Percentiles rank a stretch among this genome's conserved stretches.
Conservation (phyloP, 2,329 filamentous ascomycete genomes). For the Aspergillus nomiae region DNA sequence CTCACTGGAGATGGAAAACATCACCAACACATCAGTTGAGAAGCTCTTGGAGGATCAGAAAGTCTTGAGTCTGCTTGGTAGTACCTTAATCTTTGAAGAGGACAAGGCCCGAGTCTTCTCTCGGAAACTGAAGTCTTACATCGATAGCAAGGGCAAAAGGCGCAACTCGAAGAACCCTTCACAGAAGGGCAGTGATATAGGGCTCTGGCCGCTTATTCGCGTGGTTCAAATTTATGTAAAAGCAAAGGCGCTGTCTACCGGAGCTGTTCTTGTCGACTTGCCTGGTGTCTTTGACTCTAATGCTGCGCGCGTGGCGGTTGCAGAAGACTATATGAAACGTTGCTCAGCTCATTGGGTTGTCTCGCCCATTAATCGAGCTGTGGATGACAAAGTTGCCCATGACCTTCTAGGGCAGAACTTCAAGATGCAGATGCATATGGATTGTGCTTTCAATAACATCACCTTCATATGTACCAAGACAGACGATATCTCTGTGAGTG, state of each 20-base stretch:
- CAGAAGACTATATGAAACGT: constrained; percentile 13
- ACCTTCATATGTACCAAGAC: constrained; percentile 67
- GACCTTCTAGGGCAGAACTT: constrained; percentile 59
- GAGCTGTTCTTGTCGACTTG: constrained; percentile 13
- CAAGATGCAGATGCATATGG: constrained; percentile 61
- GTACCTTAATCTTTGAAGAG: constrained; percentile 43
- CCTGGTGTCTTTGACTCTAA: constrained; percentile 18
- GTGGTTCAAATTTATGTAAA: constrained; percentile 15
- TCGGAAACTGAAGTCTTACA: constrained; percentile 49
- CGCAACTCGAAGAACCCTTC: constrained; percentile 48
- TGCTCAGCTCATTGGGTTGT: constrained; percentile 18
- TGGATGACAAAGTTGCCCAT: constrained; percentile 62
- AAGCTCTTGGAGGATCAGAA: constrained; percentile 45
- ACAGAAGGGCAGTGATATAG: constrained; percentile 32
- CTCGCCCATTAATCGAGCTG: constrained; percentile 55
- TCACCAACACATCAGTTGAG: constrained; percentile 39
- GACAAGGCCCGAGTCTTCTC: constrained; percentile 47
- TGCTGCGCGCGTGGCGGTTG: constrained; percentile 11
- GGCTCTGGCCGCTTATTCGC: constrained; percentile 45
- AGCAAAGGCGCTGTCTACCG: constrained; percentile 12
- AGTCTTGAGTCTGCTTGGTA: constrained; percentile 51
- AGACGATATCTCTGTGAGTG: constrained; percentile 59
- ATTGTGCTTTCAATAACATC: constrained; percentile 55
- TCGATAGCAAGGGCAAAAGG: constrained; percentile 55
- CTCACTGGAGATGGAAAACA: constrained; percentile 43